Percentiles rank a stretch among this genome's conserved stretches.
Evolutionary conservation across 2,329 filamentous ascomycete genomes (phyloP).

Genomic region (Exophiala calicioides): DNA sequence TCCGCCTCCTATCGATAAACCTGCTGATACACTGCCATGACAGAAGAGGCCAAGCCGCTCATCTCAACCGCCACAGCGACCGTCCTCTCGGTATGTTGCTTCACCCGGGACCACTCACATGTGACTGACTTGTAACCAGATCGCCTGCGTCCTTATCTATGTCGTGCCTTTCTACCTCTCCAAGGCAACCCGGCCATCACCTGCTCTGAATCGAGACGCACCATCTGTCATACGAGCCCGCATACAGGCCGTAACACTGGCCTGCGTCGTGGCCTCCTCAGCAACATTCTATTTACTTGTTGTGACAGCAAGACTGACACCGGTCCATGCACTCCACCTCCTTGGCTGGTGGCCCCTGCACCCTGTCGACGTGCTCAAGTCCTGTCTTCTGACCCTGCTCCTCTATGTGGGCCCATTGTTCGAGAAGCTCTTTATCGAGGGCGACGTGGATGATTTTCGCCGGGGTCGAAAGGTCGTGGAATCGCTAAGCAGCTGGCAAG

Average conservation of each 20-base stretch:
- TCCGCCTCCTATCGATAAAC: constrained; percentile 19
- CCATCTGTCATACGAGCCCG: constrained; percentile 86
- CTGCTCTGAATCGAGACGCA: constrained; percentile 77
- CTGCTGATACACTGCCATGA: constrained; percentile 16
- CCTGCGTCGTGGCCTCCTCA: constrained; percentile 68
- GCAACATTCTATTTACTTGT: constrained; percentile 68
- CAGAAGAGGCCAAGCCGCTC: constrained; percentile 39
- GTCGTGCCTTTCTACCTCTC: constrained; percentile 89
- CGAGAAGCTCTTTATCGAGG: constrained; percentile 73
- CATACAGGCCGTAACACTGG: constrained; percentile 75
- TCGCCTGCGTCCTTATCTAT: constrained; percentile 84
- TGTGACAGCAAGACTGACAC: constrained; percentile 52
- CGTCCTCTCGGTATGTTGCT: constrained; percentile 41
- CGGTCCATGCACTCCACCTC: constrained; percentile 62
- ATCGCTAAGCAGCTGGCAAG: constrained; percentile 71
- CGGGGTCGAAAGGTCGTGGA: constrained; percentile 57
- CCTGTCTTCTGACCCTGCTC: constrained; percentile 70
- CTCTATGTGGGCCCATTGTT: constrained; percentile 85
- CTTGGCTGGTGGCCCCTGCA: constrained; percentile 82
- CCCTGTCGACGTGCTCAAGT: constrained; percentile 62
- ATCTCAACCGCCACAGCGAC: constrained; percentile 41
- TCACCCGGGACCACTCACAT: constrained; percentile 1
- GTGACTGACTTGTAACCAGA: constrained; percentile 39
- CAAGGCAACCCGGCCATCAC: constrained; percentile 74
- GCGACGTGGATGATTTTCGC: constrained; percentile 56